Conservation (phyloP, 2,329 filamentous ascomycete species). For the Epichloe uncinata region DNA sequence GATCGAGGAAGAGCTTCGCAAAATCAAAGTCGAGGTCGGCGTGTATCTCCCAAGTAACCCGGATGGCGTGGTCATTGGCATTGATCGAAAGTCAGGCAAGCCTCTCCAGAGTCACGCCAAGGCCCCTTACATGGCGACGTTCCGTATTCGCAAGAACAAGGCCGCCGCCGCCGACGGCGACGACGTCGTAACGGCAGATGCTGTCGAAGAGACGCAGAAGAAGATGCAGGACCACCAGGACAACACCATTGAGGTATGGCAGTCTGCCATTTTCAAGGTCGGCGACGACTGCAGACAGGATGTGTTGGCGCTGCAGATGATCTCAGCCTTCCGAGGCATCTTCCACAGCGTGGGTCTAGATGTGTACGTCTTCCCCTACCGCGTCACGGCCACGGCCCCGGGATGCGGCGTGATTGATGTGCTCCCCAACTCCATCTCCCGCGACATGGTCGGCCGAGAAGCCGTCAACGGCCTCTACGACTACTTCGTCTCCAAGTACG, state of each 20-base stretch:
- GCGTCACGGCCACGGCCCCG: slow-evolving; percentile 91
- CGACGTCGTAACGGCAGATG: slow-evolving; percentile 8
- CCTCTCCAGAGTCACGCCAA: slow-evolving; percentile 96
- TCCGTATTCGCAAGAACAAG: slow-evolving; percentile 80
- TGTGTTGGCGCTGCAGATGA: slow-evolving; percentile 92
- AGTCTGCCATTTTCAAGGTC: slow-evolving; percentile 99
- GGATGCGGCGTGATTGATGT: slow-evolving; percentile 98
- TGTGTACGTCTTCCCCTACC: slow-evolving; percentile 93
- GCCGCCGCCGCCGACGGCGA: slow-evolving; percentile 10
- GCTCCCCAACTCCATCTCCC: slow-evolving; percentile 90
- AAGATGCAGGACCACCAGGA: slow-evolving; percentile 11
- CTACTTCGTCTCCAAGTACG: slow-evolving; percentile 96
- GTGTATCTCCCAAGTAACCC: slow-evolving; percentile 97
- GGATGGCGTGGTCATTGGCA: slow-evolving; percentile 92
- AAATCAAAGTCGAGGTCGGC: slow-evolving; percentile 92
- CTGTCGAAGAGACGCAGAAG: slow-evolving; percentile 29
- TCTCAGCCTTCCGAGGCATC: slow-evolving; percentile 91
- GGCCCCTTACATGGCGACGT: slow-evolving; percentile 97
- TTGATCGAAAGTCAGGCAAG: slow-evolving; percentile 95
- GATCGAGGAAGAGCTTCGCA: slow-evolving; percentile 94
- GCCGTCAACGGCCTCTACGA: slow-evolving; percentile 97
- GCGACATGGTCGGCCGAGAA: slow-evolving; percentile 96
- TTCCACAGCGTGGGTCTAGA: slow-evolving; percentile 92
- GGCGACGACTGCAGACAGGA: slow-evolving; percentile 98
- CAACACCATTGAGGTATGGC: slow-evolving; percentile 85